Percentiles rank a stretch among this genome's conserved stretches.
These are phyloP conservation scores for Zangia roseola DNA, from an alignment of 768 basidiomycete genomes.

Conservation along the genomic window DNA sequence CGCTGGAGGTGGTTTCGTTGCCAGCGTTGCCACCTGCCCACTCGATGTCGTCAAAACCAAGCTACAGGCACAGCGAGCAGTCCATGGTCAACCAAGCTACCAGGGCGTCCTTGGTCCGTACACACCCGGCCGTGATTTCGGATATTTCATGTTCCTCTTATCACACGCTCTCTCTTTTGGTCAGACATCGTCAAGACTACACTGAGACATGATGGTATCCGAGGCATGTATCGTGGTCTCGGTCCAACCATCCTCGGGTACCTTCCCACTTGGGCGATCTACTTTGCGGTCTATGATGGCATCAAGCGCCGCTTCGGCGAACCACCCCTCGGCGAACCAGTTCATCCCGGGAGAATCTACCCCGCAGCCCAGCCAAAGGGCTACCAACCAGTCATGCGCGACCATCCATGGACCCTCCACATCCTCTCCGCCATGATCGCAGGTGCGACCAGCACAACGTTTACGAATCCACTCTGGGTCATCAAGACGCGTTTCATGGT, in stretches of 20 bases:
- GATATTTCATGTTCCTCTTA: slow-evolving; percentile 14
- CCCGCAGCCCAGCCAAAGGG: slow-evolving; percentile 85
- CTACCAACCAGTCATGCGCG: slow-evolving; percentile 76
- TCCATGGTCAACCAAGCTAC: slow-evolving; percentile 70
- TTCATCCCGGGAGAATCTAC: slow-evolving; percentile 52
- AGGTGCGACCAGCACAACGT: slow-evolving; percentile 88
- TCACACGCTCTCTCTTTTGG: background rate
- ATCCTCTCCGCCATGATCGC: slow-evolving; percentile 95
- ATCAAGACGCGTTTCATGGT: slow-evolving; percentile 99
- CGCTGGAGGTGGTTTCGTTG: slow-evolving; percentile 91
- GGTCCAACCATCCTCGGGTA: slow-evolving; percentile 97
- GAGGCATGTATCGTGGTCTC: slow-evolving; percentile 94
- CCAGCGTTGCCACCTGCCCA: slow-evolving; percentile 93
- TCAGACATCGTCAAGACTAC: slow-evolving; percentile 58
- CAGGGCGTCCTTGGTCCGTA: slow-evolving; percentile 70
- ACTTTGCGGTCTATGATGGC: slow-evolving; percentile 96
- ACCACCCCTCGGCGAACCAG: slow-evolving; percentile 45
- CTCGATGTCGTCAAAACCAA: slow-evolving; percentile 98
- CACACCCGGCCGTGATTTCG: slow-evolving; percentile 1
- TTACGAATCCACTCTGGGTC: slow-evolving; percentile 97
- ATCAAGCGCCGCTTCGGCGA: slow-evolving; percentile 85
- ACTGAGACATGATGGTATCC: slow-evolving; percentile 65
- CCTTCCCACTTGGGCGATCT: slow-evolving; percentile 98
- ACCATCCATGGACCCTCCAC: slow-evolving; percentile 85
- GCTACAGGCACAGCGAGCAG: slow-evolving; percentile 85